Evolutionary conservation across 2,329 filamentous ascomycete species (phyloP).

Genomic region (Fusarium armeniacum): DNA sequence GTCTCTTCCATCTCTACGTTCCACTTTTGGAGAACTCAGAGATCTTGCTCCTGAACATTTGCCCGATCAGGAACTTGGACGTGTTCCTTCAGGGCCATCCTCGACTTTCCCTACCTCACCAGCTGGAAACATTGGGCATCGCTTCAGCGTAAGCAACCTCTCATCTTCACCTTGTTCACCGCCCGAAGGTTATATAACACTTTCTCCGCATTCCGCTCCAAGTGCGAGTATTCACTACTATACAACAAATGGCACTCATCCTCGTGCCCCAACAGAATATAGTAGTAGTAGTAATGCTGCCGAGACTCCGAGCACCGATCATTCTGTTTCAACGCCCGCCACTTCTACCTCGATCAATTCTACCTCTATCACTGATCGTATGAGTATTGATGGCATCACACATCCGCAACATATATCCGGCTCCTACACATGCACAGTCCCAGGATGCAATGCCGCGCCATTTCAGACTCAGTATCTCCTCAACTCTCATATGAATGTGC

Average conservation of each 20-base stretch:
- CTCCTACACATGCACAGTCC: constrained; percentile 69
- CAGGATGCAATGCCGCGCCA: constrained; percentile 77
- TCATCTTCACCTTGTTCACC: constrained; percentile 65
- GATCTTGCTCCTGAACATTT: constrained; percentile 51
- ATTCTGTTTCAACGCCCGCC: constrained; percentile 60
- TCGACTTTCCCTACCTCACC: constrained; percentile 55
- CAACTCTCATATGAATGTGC: constrained; percentile 83
- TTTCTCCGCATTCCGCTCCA: constrained; percentile 63
- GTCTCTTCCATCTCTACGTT: constrained; percentile 58
- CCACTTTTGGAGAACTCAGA: constrained; percentile 56
- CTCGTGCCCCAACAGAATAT: constrained; percentile 59
- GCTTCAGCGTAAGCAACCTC: constrained; percentile 52
- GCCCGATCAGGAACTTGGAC: constrained; percentile 53
- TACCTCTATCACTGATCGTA: constrained; percentile 62
- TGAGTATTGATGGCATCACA: constrained; percentile 71
- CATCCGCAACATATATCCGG: constrained; percentile 65
- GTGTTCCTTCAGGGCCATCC: constrained; percentile 43
- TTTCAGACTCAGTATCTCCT: constrained; percentile 84
- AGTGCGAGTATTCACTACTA: constrained; percentile 58
- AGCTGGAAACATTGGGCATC: constrained; percentile 46
- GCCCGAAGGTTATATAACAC: constrained; percentile 61
- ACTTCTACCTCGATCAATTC: constrained; percentile 48
- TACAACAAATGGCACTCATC: constrained; percentile 51
- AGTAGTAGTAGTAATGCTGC: constrained; percentile 60
- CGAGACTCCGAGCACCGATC: constrained; percentile 63